Conservation (phyloP, 352 stramenopile species). For the Phytopythium vexans region DNA sequence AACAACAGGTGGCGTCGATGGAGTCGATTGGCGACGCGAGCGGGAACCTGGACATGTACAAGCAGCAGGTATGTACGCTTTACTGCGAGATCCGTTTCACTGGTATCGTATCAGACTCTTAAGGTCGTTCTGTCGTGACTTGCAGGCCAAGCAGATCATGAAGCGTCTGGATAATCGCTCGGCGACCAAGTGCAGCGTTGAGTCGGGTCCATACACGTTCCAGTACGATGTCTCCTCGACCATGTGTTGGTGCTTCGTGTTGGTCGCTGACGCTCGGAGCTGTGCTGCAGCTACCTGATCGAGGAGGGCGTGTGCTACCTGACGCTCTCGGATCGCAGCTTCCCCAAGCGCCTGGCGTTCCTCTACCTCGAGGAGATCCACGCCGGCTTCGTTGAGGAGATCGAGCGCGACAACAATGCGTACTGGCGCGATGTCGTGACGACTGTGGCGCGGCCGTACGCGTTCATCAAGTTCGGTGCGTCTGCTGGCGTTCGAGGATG, state of each 20-base stretch:
- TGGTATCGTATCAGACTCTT: too few species aligned
- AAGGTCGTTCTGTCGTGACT: background rate
- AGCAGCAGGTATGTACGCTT: constrained; percentile 58
- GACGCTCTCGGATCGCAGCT: constrained; percentile 94
- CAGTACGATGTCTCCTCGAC: constrained; percentile 57
- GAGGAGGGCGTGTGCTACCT: constrained; percentile 97
- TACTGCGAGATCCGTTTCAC: background rate
- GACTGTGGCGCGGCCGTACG: constrained; percentile 96
- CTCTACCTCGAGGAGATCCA: constrained; percentile 97
- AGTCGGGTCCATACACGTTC: constrained; percentile 91
- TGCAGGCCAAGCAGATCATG: constrained; percentile 92
- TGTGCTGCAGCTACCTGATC: constrained; percentile 92
- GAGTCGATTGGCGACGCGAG: constrained; percentile 83
- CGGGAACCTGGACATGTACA: constrained; percentile 87
- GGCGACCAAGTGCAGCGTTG: constrained; percentile 93
- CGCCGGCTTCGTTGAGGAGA: constrained; percentile 92
- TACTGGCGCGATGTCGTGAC: constrained; percentile 92
- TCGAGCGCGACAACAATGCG: constrained; percentile 91
- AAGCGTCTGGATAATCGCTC: constrained; percentile 90
- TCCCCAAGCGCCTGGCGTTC: constrained; percentile 97
- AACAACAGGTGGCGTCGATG: constrained; percentile 90
- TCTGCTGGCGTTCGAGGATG: background rate
- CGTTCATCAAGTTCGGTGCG: constrained; percentile 98
- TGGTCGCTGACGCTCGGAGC: background rate
- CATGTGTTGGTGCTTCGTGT: constrained; percentile 23